These are phyloP conservation scores for Magnolia officinalis DNA, from an alignment of 164 flowering plant species.

Conservation along the genomic window DNA sequence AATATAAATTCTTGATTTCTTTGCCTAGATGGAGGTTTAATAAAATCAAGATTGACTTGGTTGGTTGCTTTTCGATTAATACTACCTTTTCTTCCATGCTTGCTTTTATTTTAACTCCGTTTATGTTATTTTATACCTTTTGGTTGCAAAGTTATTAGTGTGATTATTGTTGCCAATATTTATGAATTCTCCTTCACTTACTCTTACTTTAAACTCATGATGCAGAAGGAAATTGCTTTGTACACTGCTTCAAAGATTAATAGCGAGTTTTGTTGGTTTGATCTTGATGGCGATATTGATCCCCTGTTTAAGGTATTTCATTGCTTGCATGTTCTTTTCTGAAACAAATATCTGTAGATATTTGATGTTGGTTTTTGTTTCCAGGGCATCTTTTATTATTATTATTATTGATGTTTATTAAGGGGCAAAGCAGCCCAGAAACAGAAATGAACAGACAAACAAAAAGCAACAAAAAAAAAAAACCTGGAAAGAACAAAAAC, in stretches of 20 bases:
- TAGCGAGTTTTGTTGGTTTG: slow-evolving; percentile 82
- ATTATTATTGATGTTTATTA: too few relatives aligned
- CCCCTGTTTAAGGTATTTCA: slow-evolving; percentile 84
- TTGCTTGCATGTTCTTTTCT: background rate
- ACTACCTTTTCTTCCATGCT: too few relatives aligned
- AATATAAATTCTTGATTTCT: too few relatives aligned
- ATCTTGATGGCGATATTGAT: slow-evolving; percentile 88
- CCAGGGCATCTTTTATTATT: background rate
- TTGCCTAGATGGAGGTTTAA: too few relatives aligned
- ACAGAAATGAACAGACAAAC: too few relatives aligned
- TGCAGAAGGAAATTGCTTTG: slow-evolving; percentile 94
- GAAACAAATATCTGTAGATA: background rate
- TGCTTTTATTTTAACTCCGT: too few relatives aligned
- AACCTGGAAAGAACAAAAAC: too few relatives aligned
- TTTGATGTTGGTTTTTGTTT: background rate
- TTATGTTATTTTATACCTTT: background rate
- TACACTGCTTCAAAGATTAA: slow-evolving; percentile 79
- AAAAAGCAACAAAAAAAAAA: too few relatives aligned
- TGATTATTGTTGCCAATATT: background rate
- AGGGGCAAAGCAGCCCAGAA: too few relatives aligned
- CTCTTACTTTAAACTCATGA: slow-evolving; percentile 3
- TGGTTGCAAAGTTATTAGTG: background rate
- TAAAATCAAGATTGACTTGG: too few relatives aligned
- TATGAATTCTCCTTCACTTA: background rate
- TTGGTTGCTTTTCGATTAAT: too few relatives aligned